phyloP scores from a whole-genome alignment of 441 rosid genomes.

The Adansonia gregorii region DNA sequence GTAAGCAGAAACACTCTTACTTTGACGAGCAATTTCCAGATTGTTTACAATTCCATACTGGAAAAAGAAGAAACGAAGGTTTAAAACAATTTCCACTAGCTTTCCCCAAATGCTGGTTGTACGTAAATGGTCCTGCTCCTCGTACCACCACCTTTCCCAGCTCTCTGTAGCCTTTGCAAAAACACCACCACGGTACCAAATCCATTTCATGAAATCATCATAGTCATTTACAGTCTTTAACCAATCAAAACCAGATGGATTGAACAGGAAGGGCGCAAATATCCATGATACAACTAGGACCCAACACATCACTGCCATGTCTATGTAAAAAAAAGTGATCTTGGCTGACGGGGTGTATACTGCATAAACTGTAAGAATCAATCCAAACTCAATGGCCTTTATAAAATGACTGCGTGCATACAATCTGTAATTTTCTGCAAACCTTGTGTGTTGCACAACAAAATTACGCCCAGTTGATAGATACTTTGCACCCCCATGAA shows the following conservation, averaged over 20 bases:
- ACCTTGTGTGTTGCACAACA: slow-evolving; percentile 80
- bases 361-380: slow-evolving; percentile 78
- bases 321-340: slow-evolving; percentile 71
- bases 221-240: slow-evolving; percentile 85
- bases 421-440: slow-evolving; percentile 80
- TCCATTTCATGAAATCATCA: slow-evolving; percentile 89
- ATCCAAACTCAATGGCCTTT: slow-evolving; percentile 86
- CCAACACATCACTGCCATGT: slow-evolving; percentile 83
- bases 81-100: slow-evolving; percentile 63
- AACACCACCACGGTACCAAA: slow-evolving; percentile 71
- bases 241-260: slow-evolving; percentile 94
- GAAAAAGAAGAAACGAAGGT: slow-evolving; percentile 90
- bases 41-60: slow-evolving; percentile 85
- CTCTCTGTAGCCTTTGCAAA: slow-evolving; percentile 72
- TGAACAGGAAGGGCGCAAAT: slow-evolving; percentile 80
- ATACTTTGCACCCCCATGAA: slow-evolving; percentile 92
- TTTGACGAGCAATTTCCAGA: slow-evolving; percentile 59
- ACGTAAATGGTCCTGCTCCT: slow-evolving; percentile 84
- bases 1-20: slow-evolving; percentile 64
- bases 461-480: slow-evolving; percentile 88
- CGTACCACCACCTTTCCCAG: slow-evolving; percentile 97
- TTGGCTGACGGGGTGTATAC: slow-evolving; percentile 61
- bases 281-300: slow-evolving; percentile 81
- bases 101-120: slow-evolving; percentile 67
- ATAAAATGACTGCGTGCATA: slow-evolving; percentile 86